Conservation (phyloP, 2,329 filamentous ascomycete genomes). For the Xylaria sp. region DNA sequence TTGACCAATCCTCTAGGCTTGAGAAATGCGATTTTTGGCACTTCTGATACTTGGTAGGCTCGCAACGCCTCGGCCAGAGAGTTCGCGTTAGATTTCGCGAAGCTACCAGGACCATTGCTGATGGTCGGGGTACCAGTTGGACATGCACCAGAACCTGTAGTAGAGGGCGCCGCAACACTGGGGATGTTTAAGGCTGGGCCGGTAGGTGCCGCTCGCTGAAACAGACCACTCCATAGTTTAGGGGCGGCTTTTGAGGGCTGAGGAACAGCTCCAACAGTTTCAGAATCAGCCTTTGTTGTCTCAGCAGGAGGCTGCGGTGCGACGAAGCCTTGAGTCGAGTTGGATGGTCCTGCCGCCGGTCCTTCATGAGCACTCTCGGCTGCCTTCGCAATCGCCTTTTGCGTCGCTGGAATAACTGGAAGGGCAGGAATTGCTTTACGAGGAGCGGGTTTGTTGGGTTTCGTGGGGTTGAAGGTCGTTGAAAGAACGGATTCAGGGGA, state of each 20-base stretch:
- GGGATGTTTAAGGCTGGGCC: constrained; percentile 22
- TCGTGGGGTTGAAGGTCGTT: constrained; percentile 25
- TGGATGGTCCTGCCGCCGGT: constrained; percentile 8
- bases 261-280: constrained; percentile 24
- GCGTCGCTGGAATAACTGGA: constrained; percentile 44
- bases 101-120: constrained; percentile 31
- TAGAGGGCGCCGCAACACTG: constrained; percentile 26
- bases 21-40: constrained; percentile 69
- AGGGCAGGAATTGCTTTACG: constrained; percentile 38
- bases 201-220: constrained; percentile 28
- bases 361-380: constrained; percentile 23
- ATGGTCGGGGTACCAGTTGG: constrained; percentile 22
- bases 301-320: constrained; percentile 15
- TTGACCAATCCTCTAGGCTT: constrained; percentile 93
- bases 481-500: constrained; percentile 28
- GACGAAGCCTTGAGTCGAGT: constrained; percentile 14
- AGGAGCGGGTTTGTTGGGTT: constrained; percentile 29
- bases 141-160: constrained; percentile 23
- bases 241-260: constrained; percentile 34
- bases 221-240: constrained; percentile 37
- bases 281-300: constrained; percentile 21
- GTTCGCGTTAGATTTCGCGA: constrained; percentile 40
- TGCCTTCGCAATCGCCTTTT: constrained; percentile 37
- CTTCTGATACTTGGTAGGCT: constrained; percentile 62
- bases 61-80: constrained; percentile 60